Base-by-base conservation (phyloP, 805 yeast genomes). In the Metschnikowia kofuensis region DNA sequence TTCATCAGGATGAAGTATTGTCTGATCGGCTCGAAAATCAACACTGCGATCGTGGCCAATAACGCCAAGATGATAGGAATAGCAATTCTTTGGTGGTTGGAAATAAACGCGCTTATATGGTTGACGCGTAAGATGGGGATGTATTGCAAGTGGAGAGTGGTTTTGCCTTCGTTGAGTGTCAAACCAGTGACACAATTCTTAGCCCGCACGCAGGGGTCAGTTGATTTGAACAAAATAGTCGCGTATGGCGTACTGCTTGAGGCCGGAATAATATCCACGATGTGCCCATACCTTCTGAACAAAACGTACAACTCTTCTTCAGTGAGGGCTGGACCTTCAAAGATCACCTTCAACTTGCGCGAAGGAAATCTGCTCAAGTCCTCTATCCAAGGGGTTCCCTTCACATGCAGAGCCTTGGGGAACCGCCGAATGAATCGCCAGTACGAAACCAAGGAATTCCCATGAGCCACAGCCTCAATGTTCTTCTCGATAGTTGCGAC, bases 321-420 rank as follows among this genome's bases (percentile, higher is more conserved):
- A 0, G 86, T 77, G 50, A 92, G 68, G 6, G 83, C 75, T 0
- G 83, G 82, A 1, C 97, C 97, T 55, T 85, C 89, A 62, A 85
- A 91, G 28, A 76, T 74, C 6, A 92, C 82, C 47, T 79, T 77
- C 26, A 94, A 67, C 12, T 74, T 73, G 8, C 76, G 68, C 46
- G 85, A 82, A 8, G 96, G 96, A 54, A 77, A 79, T 52, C 97
- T 70, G 57, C 88, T 79, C 64, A 94, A 72, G 63, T 94, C 99
- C 68, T 92, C 98, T 51, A 94, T 86, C 97, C 97, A 92, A 0
- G 99, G 99, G 1, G 79, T 74, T 52, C 99, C 99, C 57, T 86
- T 84, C 0, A 94, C 97, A 0, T 87, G 83, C 60, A 76, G 84
- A 45, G 78, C 85, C 50, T 72, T 69, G 2, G 85, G 86, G 48